Percentiles rank a stretch among this genome's conserved stretches.
phyloP scores from a whole-genome alignment of 352 stramenopile species.

The Pythium graminicola region DNA sequence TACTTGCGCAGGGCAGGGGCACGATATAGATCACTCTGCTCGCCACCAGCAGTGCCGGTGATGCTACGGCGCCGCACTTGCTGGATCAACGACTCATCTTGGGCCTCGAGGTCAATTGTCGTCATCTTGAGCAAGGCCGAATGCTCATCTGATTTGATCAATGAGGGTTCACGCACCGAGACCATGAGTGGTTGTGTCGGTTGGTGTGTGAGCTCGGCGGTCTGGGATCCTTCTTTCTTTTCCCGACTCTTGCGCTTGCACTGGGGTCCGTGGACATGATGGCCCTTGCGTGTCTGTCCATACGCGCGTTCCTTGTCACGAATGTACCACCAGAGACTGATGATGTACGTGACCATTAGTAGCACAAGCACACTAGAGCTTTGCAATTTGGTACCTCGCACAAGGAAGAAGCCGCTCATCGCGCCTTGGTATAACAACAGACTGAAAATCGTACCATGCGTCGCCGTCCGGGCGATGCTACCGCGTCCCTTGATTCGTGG shows the following conservation, averaged over 20 bases:
- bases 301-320: slow-evolving; percentile 78
- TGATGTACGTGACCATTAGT: slow-evolving; percentile 78
- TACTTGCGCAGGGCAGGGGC: slow-evolving; percentile 54
- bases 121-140: slow-evolving; percentile 20
- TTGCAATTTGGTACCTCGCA: slow-evolving; percentile 67
- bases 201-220: not conserved
- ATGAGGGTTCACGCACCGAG: slow-evolving; percentile 1
- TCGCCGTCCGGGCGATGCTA: slow-evolving; percentile 73
- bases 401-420: slow-evolving; percentile 82
- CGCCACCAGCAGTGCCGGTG: slow-evolving; percentile 18
- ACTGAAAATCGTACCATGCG: slow-evolving; percentile 72
- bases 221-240: not conserved
- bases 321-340: slow-evolving; percentile 77
- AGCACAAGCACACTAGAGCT: slow-evolving; percentile 62
- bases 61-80: slow-evolving; percentile 29
- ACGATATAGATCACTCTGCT: slow-evolving; percentile 68
- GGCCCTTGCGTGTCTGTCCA: slow-evolving; percentile 30
- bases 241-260: slow-evolving; percentile 30
- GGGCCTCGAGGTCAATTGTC: slow-evolving; percentile 6
- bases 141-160: slow-evolving; percentile 6
- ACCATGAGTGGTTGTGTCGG: not conserved
- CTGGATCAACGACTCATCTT: slow-evolving; percentile 35
- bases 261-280: slow-evolving; percentile 29
- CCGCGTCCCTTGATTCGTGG: slow-evolving; percentile 78
- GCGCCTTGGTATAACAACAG: slow-evolving; percentile 74